These are phyloP conservation scores for Globisporangium nodosum DNA, from an alignment of 352 stramenopile species.

Conservation along the genomic window DNA sequence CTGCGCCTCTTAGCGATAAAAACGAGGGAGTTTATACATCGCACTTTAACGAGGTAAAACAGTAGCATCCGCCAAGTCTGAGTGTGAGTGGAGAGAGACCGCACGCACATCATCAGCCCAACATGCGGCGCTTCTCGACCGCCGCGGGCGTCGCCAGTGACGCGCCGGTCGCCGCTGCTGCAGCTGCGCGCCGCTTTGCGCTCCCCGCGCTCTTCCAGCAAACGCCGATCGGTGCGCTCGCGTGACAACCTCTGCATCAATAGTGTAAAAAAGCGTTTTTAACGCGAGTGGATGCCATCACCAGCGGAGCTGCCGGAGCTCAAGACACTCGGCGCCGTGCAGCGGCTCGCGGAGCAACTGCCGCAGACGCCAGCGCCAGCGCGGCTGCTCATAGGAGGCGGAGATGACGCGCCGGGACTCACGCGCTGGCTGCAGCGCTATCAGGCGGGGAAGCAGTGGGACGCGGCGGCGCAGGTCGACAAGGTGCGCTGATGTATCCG, in stretches of 20 bases:
- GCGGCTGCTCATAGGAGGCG: neutral
- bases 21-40: neutral
- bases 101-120: neutral
- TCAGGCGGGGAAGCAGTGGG: constrained; percentile 11
- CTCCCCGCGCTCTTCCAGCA: constrained; percentile 29
- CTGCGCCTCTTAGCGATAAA: neutral
- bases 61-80: neutral
- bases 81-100: neutral
- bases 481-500: constrained; percentile 14
- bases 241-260: neutral
- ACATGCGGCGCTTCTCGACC: constrained; percentile 5
- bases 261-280: neutral
- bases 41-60: neutral
- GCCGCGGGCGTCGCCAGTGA: neutral
- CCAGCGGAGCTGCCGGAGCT: constrained; percentile 50
- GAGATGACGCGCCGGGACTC: neutral
- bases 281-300: neutral
- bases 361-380: constrained; percentile 7
- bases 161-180: neutral
- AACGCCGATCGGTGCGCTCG: constrained; percentile 25
- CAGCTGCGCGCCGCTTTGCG: neutral
- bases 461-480: constrained; percentile 19
- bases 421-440: constrained; percentile 13
- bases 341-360: constrained; percentile 43
- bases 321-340: constrained; percentile 42